phyloP scores from a whole-genome alignment of 805 yeast genomes.

The Saturnispora ahearnii region DNA sequence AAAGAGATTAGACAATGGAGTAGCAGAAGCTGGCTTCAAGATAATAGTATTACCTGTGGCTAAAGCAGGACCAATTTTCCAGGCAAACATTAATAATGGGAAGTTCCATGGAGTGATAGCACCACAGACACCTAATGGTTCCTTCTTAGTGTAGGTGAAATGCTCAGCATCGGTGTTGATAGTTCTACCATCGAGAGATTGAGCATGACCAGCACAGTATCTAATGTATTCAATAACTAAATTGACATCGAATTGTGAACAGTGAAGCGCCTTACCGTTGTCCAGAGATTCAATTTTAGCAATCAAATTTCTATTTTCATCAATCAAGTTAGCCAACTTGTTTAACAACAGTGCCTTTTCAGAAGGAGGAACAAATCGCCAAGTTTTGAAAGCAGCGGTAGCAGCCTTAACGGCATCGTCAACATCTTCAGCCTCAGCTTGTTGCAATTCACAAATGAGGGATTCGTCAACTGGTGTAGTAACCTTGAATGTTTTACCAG shows the following conservation, averaged over 20 bases:
- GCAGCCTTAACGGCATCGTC: constrained; percentile 65
- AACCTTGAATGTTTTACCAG: constrained; percentile 43
- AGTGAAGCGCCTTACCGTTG: constrained; percentile 64
- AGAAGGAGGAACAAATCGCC: constrained; percentile 54
- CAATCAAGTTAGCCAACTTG: constrained; percentile 63
- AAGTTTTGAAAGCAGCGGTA: constrained; percentile 47
- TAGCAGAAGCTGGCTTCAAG: constrained; percentile 68
- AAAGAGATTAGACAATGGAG: constrained; percentile 75
- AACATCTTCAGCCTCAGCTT: constrained; percentile 54
- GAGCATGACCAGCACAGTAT: constrained; percentile 67
- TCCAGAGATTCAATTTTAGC: constrained; percentile 66
- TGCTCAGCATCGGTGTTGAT: constrained; percentile 56
- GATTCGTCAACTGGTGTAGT: constrained; percentile 46
- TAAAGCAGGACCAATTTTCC: constrained; percentile 75
- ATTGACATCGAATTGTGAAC: constrained; percentile 62
- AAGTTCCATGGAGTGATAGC: constrained; percentile 83
- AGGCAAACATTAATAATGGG: constrained; percentile 69
- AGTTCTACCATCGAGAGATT: constrained; percentile 56
- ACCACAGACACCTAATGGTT: constrained; percentile 77
- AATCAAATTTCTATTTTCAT: constrained; percentile 51
- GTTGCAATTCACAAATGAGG: constrained; percentile 40
- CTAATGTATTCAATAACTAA: constrained; percentile 56
- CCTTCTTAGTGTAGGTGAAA: constrained; percentile 57
- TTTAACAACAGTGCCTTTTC: constrained; percentile 43
- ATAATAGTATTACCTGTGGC: constrained; percentile 70